These are phyloP conservation scores for Irineochytrium annulatum DNA, from an alignment of 192 early-diverging fungal species.

Conservation along the genomic window DNA sequence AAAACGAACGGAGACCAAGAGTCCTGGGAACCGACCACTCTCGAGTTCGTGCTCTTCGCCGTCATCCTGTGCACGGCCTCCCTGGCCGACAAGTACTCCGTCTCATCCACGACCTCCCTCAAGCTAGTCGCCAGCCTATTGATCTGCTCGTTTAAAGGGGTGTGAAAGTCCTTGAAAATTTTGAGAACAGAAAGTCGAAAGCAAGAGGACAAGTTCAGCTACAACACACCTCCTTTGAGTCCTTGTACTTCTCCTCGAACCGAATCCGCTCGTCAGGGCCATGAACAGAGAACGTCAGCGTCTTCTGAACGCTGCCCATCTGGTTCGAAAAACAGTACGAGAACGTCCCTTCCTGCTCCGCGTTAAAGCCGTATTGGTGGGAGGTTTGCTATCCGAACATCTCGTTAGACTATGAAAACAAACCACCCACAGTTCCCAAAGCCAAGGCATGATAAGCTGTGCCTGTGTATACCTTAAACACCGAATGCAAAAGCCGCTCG, in stretches of 20 bases:
- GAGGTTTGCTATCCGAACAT: too few species aligned
- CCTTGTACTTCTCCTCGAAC: constrained; percentile 14
- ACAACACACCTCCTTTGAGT: background rate
- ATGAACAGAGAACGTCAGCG: constrained; percentile 37
- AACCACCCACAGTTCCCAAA: too few species aligned
- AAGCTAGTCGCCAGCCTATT: background rate
- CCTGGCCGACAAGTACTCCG: background rate
- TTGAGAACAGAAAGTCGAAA: too few species aligned
- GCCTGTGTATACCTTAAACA: too few species aligned
- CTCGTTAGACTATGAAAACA: too few species aligned
- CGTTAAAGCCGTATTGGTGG: constrained; percentile 35
- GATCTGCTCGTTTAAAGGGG: background rate
- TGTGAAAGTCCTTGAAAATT: background rate
- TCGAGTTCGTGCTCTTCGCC: constrained; percentile 72
- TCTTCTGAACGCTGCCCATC: constrained; percentile 57
- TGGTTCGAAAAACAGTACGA: constrained; percentile 75
- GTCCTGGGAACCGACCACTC: too few species aligned
- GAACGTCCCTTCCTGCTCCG: constrained; percentile 54
- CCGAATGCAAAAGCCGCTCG: too few species aligned
- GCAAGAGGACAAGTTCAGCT: too few species aligned
- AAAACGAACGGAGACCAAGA: too few species aligned
- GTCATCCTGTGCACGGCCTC: constrained; percentile 25
- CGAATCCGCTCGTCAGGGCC: constrained; percentile 18
- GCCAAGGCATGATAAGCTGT: too few species aligned
- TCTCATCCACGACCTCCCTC: background rate